Base-by-base conservation (phyloP, 2,329 filamentous ascomycete genomes). In the Talaromyces sp. region DNA sequence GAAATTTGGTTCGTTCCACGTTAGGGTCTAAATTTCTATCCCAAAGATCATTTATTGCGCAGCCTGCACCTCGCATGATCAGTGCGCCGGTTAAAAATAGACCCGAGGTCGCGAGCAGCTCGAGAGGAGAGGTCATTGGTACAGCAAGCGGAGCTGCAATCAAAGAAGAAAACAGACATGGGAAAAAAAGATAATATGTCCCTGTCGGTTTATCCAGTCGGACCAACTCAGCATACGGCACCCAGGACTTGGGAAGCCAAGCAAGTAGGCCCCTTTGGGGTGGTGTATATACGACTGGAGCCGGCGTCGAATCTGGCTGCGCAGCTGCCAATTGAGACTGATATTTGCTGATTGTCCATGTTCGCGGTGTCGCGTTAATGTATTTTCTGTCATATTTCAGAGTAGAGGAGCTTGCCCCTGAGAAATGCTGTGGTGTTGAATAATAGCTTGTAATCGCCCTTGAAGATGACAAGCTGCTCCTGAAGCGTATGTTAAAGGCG, bases 11-110 rank as follows among this genome's bases (percentile, higher is more conserved):
- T 44, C 83, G 78, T 64, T 75, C 76, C 10, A 83, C 82, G 63
- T 80, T 73, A 3, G 81, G 79, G 65, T 86, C 84, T 57, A 84
- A 73, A 52, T 82, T 80, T 55, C 79, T 77, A 65, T 86, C 84
- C 70, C 82, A 78, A 36, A 80, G 77, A 66, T 85, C 83, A 67
- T 86, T 85, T 73, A 84, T 84, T 0, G 81, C 77, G 67, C 83
- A 85, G 4, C 80, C 75, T 22, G 78, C 78, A 28, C 81, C 78
- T 57, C 82, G 77, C 72, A 84, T 77, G 57, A 84, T 75, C 64
- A 84, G 68, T 17, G 78, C 79, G 47, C 76, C 74, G 15, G 70
- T 73, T 65, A 75, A 79, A 64, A 76, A 78, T 28, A 75, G 72
- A 25, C 69, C 77, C 47, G 69, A 70, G 44, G 73, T 75, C 55